A percentile compares a stretch with the other conserved stretches of the same genome.
Evolutionary conservation across 176 grass and related monocot species (phyloP).

Genomic region (Triticum aestivum): DNA sequence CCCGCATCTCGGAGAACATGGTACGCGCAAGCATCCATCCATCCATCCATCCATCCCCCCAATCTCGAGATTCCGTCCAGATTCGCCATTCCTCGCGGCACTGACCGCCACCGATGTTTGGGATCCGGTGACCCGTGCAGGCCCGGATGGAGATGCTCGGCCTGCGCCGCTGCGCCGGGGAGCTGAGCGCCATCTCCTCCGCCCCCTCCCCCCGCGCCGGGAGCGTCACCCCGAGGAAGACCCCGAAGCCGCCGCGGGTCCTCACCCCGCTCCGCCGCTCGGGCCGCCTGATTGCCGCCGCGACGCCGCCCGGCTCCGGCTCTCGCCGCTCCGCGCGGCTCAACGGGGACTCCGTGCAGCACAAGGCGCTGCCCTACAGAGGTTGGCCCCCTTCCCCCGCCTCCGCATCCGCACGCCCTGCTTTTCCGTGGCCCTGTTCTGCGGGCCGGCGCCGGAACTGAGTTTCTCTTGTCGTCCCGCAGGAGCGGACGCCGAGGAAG

Average conservation of each 20-base stretch:
- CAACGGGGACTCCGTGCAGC: slow-evolving; percentile 4
- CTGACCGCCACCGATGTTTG: slow-evolving; percentile 9
- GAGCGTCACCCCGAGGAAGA: slow-evolving; percentile 31
- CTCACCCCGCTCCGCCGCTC: slow-evolving; percentile 69
- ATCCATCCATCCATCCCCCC: not conserved
- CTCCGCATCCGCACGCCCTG: not conserved
- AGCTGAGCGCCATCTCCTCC: slow-evolving; percentile 49
- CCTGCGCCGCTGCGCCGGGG: slow-evolving; percentile 48
- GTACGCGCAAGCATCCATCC: slow-evolving; percentile 24
- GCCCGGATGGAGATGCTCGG: slow-evolving; percentile 77
- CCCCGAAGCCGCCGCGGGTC: slow-evolving; percentile 20
- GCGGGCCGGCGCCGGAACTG: not conserved
- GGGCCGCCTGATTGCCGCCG: slow-evolving; percentile 36
- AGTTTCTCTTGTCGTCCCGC: slow-evolving; percentile 2
- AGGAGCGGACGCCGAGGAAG: not conserved
- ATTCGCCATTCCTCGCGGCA: not conserved
- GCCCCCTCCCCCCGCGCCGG: slow-evolving; percentile 26
- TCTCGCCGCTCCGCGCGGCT: slow-evolving; percentile 37
- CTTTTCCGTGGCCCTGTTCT: not conserved
- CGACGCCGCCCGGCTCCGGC: slow-evolving; percentile 1
- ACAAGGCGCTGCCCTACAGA: slow-evolving; percentile 17
- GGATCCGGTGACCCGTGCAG: slow-evolving; percentile 28
- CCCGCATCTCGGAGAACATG: slow-evolving; percentile 75
- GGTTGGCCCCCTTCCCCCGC: slow-evolving; percentile 23
- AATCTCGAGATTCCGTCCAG: not conserved